A percentile compares a stretch with the other conserved stretches of the same genome.
These are phyloP conservation scores for Aspergillus sp. DNA, from an alignment of 2,329 filamentous ascomycete species.

Conservation along the genomic window DNA sequence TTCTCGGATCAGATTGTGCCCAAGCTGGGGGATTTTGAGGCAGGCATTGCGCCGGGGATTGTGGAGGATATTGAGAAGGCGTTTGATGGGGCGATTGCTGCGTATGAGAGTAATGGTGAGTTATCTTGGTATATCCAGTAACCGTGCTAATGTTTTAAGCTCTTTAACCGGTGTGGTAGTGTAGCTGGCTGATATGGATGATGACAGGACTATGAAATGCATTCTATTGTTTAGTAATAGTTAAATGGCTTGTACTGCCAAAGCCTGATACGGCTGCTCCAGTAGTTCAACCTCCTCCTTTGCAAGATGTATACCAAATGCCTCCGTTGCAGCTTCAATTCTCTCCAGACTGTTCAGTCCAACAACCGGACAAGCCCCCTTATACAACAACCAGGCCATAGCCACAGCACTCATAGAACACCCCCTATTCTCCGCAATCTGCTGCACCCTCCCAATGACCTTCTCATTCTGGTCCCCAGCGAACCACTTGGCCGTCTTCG, in stretches of 20 bases:
- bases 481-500: constrained; percentile 3
- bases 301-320: background rate
- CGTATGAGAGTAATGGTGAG: background rate
- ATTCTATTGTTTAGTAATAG: too few species aligned
- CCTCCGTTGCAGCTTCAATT: constrained; percentile 14
- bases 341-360: constrained; percentile 24
- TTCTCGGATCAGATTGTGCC: background rate
- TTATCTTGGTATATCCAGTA: too few species aligned
- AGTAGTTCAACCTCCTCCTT: background rate
- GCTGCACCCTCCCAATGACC: constrained; percentile 18
- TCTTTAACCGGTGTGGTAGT: too few species aligned
- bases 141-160: too few species aligned
- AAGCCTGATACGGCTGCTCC: constrained; percentile 1
- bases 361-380: constrained; percentile 24
- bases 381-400: constrained; percentile 23
- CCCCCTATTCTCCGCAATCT: constrained; percentile 14
- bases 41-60: background rate
- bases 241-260: constrained; percentile 1
- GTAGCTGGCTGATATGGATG: too few species aligned
- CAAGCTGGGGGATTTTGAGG: background rate
- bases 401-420: constrained; percentile 24
- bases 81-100: background rate
- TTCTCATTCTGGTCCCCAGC: background rate
- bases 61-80: background rate
- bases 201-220: too few species aligned